Conservation (phyloP, 2,329 filamentous ascomycete species). For the Talaromyces sp. region DNA sequence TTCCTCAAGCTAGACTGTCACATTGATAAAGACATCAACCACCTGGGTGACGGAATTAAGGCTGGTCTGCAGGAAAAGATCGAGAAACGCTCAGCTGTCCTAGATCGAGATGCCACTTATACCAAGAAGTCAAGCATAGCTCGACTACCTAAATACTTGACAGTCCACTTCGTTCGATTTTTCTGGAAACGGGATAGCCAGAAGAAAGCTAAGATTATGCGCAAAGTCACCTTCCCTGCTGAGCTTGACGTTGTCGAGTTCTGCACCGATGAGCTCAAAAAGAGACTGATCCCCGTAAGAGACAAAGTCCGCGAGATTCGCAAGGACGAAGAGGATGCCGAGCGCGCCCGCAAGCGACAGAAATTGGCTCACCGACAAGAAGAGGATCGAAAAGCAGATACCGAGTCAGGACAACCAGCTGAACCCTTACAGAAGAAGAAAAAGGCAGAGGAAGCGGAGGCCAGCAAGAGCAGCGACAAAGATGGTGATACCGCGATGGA, state of each 20-base stretch:
- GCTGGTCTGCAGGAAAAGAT: slow-evolving; percentile 81
- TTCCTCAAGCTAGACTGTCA: slow-evolving; percentile 97
- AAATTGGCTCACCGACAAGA: slow-evolving; percentile 63
- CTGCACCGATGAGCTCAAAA: slow-evolving; percentile 84
- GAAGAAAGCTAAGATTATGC: slow-evolving; percentile 99
- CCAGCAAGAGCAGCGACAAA: slow-evolving; percentile 49
- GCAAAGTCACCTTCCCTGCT: slow-evolving; percentile 92
- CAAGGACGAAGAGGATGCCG: slow-evolving; percentile 91
- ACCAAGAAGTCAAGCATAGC: slow-evolving; percentile 90
- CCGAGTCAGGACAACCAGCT: slow-evolving; percentile 27
- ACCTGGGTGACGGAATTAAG: slow-evolving; percentile 81
- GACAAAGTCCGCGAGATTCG: slow-evolving; percentile 93
- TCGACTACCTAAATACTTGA: slow-evolving; percentile 88
- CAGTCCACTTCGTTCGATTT: slow-evolving; percentile 96
- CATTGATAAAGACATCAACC: slow-evolving; percentile 82
- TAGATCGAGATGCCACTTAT: slow-evolving; percentile 77
- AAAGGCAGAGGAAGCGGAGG: slow-evolving; percentile 50
- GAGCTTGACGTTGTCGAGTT: slow-evolving; percentile 93
- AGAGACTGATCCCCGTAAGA: slow-evolving; percentile 81
- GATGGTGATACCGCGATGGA: slow-evolving; percentile 71
- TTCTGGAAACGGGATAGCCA: slow-evolving; percentile 94
- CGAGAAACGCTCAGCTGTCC: slow-evolving; percentile 77
- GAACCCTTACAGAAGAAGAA: slow-evolving; percentile 50
- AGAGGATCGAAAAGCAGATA: slow-evolving; percentile 47
- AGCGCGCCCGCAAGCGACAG: slow-evolving; percentile 86